These are phyloP conservation scores for Skeletonema potamos DNA, from an alignment of 108 stramenopile species.

Conservation along the genomic window DNA sequence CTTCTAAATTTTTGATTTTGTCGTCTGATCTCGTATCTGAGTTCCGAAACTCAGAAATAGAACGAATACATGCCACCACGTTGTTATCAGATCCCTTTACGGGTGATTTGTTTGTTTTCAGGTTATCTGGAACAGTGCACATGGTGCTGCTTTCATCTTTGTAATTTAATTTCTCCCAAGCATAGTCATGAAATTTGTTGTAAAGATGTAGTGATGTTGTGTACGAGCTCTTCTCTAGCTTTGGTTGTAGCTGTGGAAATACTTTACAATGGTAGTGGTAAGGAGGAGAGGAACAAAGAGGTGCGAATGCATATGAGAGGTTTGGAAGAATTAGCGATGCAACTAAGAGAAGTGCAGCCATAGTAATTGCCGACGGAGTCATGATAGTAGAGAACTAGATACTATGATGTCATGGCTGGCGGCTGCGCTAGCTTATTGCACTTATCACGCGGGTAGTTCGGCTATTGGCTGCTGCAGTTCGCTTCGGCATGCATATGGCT, in stretches of 20 bases:
- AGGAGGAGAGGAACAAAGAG: neutral
- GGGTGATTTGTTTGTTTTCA: slow-evolving; percentile 45
- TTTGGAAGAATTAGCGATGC: neutral
- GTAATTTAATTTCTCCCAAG: slow-evolving; percentile 35
- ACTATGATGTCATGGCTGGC: too few relatives aligned
- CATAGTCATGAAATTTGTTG: slow-evolving; percentile 59
- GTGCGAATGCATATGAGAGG: neutral
- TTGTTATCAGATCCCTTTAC: slow-evolving; percentile 38
- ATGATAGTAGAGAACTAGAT: too few relatives aligned
- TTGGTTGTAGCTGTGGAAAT: neutral
- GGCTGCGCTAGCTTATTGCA: too few relatives aligned
- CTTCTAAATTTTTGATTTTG: neutral
- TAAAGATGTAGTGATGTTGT: slow-evolving; percentile 24
- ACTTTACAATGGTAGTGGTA: neutral
- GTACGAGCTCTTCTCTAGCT: neutral
- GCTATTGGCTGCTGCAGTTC: too few relatives aligned
- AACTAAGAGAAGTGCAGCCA: neutral
- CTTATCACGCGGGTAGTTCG: too few relatives aligned
- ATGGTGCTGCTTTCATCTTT: neutral
- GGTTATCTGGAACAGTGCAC: slow-evolving; percentile 21
- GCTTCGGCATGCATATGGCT: too few relatives aligned
- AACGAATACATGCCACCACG: slow-evolving; percentile 34
- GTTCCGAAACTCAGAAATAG: slow-evolving; percentile 13
- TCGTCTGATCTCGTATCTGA: neutral
- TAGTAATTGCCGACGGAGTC: neutral